Base-by-base conservation (phyloP, 2,329 filamentous ascomycete genomes). In the Podosphaera aphanis region DNA sequence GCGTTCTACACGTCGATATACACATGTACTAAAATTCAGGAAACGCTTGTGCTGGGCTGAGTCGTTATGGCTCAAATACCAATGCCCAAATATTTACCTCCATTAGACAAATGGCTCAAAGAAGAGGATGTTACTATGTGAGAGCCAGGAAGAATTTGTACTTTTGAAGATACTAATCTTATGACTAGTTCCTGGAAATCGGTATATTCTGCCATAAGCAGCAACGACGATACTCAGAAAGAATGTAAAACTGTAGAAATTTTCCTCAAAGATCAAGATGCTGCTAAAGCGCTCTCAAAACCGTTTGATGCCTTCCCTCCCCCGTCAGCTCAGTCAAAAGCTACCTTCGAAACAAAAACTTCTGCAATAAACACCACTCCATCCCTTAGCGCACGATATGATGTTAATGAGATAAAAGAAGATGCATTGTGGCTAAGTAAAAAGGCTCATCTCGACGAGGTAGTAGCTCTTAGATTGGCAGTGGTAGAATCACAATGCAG, bases 341-440 rank as follows among this genome's bases (percentile, higher is more conserved):
- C 72, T 52, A 71, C 73, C 16, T 92, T 92, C 57, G 81, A 92
- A 49, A 81, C 81, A 18, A 85, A 79, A 61, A 93, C 83, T 0
- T 81, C 85, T 19, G 81, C 85, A 4, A 92, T 94, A 49, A 80
- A 93, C 59, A 74, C 85, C 43, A 74, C 83, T 1, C 75, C 80
- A 16, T 73, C 73, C 4, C 66, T 73, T 11, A 74, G 73, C 54
- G 70, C 73, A 36, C 72, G 73, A 47, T 83, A 79, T 58, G 74
- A 86, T 56, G 67, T 93, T 52, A 75, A 80, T 35, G 66, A 79
- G 56, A 74, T 95, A 59, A 93, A 93, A 63, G 73, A 74, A 41
- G 86, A 95, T 64, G 73, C 84, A 29, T 60, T 80, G 53, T 95
- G 86, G 85, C 66, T 98, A 50, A 86, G 83, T 61, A 74, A 79